phyloP scores from a whole-genome alignment of 768 basidiomycete genomes.

The Boletus insuetus region DNA sequence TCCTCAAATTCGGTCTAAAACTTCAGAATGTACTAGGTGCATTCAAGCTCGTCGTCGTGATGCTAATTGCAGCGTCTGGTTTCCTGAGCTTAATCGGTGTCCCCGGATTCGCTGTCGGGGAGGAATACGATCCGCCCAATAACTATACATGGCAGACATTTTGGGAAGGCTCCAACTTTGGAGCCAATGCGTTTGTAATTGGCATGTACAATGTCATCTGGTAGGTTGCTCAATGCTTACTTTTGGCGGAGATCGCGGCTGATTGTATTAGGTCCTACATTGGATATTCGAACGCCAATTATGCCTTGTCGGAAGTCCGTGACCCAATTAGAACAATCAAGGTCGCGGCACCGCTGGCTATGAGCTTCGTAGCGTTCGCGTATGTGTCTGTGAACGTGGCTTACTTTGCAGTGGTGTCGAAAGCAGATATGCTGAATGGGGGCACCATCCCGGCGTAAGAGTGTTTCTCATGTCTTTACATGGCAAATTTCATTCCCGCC shows the following conservation, averaged over 20 bases:
- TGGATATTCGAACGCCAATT: slow-evolving; percentile 75
- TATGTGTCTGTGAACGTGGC: slow-evolving; percentile 70
- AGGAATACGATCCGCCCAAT: slow-evolving; percentile 50
- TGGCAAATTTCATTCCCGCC: not conserved
- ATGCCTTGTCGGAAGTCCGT: slow-evolving; percentile 66
- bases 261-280: slow-evolving; percentile 54
- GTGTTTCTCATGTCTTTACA: not conserved
- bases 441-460: slow-evolving; percentile 67
- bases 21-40: slow-evolving; percentile 63
- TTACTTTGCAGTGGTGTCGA: slow-evolving; percentile 73
- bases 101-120: slow-evolving; percentile 47
- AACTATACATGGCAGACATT: slow-evolving; percentile 60
- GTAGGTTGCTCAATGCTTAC: slow-evolving; percentile 30
- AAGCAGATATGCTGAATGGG: slow-evolving; percentile 63
- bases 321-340: slow-evolving; percentile 72
- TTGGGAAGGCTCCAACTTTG: slow-evolving; percentile 61
- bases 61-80: slow-evolving; percentile 51
- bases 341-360: slow-evolving; percentile 64
- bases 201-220: slow-evolving; percentile 73
- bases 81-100: slow-evolving; percentile 48
- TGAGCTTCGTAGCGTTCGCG: slow-evolving; percentile 53
- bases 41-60: slow-evolving; percentile 58
- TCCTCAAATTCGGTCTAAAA: slow-evolving; percentile 52
- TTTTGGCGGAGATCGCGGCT: not conserved
- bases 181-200: slow-evolving; percentile 57